Evolutionary conservation across 2,329 filamentous ascomycete genomes (phyloP).

Genomic region (Tolypocladium ovalisporum): DNA sequence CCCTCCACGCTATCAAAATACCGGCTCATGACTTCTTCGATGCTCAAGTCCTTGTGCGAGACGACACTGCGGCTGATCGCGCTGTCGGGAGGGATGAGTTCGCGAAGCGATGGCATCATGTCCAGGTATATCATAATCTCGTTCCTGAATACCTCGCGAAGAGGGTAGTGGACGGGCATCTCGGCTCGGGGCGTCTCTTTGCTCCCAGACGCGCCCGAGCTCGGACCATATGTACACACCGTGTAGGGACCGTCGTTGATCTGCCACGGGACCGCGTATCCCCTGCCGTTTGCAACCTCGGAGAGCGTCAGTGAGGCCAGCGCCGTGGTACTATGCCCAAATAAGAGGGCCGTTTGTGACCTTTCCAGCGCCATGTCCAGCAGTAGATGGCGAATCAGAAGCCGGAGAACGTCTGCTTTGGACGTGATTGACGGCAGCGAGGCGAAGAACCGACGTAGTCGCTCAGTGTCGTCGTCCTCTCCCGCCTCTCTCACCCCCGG

Average conservation of each 20-base stretch:
- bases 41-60: slow-evolving; percentile 68
- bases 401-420: slow-evolving; percentile 58
- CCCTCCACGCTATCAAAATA: slow-evolving; percentile 77
- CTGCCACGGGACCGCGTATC: slow-evolving; percentile 72
- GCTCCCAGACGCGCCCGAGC: slow-evolving; percentile 9
- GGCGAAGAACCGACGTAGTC: slow-evolving; percentile 44
- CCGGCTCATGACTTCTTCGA: slow-evolving; percentile 79
- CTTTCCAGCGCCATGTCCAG: slow-evolving; percentile 49
- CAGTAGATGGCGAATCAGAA: slow-evolving; percentile 63
- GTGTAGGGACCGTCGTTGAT: slow-evolving; percentile 59
- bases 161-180: slow-evolving; percentile 58
- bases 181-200: slow-evolving; percentile 10
- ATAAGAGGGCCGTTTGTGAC: slow-evolving; percentile 59
- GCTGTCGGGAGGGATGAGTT: slow-evolving; percentile 31
- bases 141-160: slow-evolving; percentile 74
- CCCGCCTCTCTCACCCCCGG: slow-evolving; percentile 8
- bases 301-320: slow-evolving; percentile 78
- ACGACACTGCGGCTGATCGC: slow-evolving; percentile 28
- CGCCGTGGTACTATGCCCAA: slow-evolving; percentile 78
- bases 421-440: slow-evolving; percentile 64
- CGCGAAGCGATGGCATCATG: slow-evolving; percentile 39
- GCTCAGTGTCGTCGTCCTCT: slow-evolving; percentile 20
- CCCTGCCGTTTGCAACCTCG: slow-evolving; percentile 84
- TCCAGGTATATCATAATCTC: slow-evolving; percentile 62
- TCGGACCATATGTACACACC: slow-evolving; percentile 16